These are phyloP conservation scores for Gelatoporia subvermispora DNA, from an alignment of 768 basidiomycete species.

Conservation along the genomic window DNA sequence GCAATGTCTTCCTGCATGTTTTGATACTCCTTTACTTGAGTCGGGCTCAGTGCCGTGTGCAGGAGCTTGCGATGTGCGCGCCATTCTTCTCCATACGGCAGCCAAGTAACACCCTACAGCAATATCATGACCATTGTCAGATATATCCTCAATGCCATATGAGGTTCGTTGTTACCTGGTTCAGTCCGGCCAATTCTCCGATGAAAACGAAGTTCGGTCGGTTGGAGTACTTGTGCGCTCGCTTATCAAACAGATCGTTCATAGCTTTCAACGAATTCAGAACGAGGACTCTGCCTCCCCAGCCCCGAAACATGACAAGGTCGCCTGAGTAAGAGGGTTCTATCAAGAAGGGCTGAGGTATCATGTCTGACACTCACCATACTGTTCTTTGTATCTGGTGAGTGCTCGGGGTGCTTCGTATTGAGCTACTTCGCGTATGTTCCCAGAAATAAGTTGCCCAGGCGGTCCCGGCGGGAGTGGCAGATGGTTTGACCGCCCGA, in stretches of 20 bases:
- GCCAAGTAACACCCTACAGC: slow-evolving; percentile 19
- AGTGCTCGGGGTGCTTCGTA: slow-evolving; percentile 5
- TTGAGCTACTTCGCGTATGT: slow-evolving; percentile 8
- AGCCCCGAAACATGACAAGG: slow-evolving; percentile 23
- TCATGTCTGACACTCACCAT: slow-evolving; percentile 4
- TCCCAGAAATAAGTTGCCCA: slow-evolving; percentile 8
- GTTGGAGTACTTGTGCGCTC: slow-evolving; percentile 24
- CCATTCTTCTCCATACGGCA: slow-evolving; percentile 20
- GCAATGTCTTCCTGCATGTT: slow-evolving; percentile 24
- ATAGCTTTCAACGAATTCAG: slow-evolving; percentile 25
- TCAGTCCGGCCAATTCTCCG: slow-evolving; percentile 30
- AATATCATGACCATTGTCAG: neutral
- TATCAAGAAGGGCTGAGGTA: neutral
- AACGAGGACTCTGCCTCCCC: slow-evolving; percentile 26
- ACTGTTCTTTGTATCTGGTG: slow-evolving; percentile 5
- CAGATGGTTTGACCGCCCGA: too few relatives aligned
- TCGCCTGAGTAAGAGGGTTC: slow-evolving; percentile 17
- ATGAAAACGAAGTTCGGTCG: slow-evolving; percentile 30
- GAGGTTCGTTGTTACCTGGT: too few relatives aligned
- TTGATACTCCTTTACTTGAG: slow-evolving; percentile 28
- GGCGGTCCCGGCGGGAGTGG: slow-evolving; percentile 13
- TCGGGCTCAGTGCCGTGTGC: slow-evolving; percentile 24
- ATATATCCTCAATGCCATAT: too few relatives aligned
- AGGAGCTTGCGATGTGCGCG: slow-evolving; percentile 24
- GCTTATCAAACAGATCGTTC: slow-evolving; percentile 25